Conservation (phyloP, 139 green algal species). For the Chloropicon primus region DNA sequence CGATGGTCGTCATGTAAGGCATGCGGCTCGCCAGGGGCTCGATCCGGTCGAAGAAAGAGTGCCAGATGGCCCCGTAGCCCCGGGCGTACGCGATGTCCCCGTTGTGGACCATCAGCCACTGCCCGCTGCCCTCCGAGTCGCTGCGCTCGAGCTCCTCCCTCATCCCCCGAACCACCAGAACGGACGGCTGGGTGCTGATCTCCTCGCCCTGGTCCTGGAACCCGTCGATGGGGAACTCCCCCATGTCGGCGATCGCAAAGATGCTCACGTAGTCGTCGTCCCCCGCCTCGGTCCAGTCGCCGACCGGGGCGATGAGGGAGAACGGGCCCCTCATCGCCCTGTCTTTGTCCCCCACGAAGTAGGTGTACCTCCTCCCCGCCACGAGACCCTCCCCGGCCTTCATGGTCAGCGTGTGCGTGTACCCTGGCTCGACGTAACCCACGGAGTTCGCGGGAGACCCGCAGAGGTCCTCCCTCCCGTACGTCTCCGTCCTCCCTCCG, state of each 20-base stretch:
- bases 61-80: slow-evolving; percentile 42
- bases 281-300: too few species aligned
- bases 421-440: slow-evolving; percentile 44
- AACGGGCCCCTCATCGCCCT: not conserved
- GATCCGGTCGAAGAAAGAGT: slow-evolving; percentile 54
- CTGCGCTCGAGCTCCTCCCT: not conserved
- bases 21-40: slow-evolving; percentile 25
- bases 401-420: slow-evolving; percentile 36
- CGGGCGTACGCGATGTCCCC: slow-evolving; percentile 44
- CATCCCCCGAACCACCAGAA: not conserved
- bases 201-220: not conserved
- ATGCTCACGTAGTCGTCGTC: not conserved
- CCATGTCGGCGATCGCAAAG: not conserved
- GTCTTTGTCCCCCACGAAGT: slow-evolving; percentile 39
- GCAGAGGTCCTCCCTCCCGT: slow-evolving; percentile 39
- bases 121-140: not conserved
- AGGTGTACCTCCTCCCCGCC: slow-evolving; percentile 39
- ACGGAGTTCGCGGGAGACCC: slow-evolving; percentile 24
- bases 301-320: not conserved
- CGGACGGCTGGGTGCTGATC: not conserved
- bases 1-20: slow-evolving; percentile 46
- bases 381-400: slow-evolving; percentile 18
- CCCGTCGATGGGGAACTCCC: not conserved
- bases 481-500: slow-evolving; percentile 20
- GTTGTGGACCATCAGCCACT: slow-evolving; percentile 39